A percentile compares a stretch with the other conserved stretches of the same genome.
Evolutionary conservation across 257 asterid species (phyloP).

Genomic region (Avicennia marina): DNA sequence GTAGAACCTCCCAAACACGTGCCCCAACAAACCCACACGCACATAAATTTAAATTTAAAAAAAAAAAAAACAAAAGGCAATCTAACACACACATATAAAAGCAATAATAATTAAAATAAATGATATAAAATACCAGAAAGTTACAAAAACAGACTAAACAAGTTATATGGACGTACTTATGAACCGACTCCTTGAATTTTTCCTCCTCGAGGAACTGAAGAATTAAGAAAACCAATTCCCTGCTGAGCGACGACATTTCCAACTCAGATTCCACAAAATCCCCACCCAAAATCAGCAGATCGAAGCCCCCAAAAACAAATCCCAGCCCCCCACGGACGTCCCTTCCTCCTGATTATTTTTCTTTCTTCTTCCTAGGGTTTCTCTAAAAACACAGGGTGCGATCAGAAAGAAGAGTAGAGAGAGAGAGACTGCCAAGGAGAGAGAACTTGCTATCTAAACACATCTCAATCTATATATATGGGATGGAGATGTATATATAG

Average conservation of each 20-base stretch:
- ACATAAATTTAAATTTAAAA: too few species aligned
- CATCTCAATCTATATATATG: background rate
- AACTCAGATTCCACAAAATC: slow-evolving; percentile 37
- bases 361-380: slow-evolving; percentile 59
- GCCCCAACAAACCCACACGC: too few species aligned
- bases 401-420: slow-evolving; percentile 19
- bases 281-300: slow-evolving; percentile 45
- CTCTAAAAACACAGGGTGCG: slow-evolving; percentile 30
- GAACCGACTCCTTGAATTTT: slow-evolving; percentile 94
- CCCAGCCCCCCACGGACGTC: slow-evolving; percentile 38
- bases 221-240: slow-evolving; percentile 92
- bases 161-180: slow-evolving; percentile 35
- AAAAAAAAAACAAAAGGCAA: too few species aligned
- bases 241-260: slow-evolving; percentile 86
- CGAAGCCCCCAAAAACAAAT: slow-evolving; percentile 44
- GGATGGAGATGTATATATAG: slow-evolving; percentile 17
- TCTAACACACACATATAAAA: slow-evolving; percentile 13
- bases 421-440: slow-evolving; percentile 26
- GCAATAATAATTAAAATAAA: slow-evolving; percentile 11
- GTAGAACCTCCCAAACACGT: slow-evolving; percentile 20
- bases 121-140: slow-evolving; percentile 2
- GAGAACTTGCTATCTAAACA: slow-evolving; percentile 10
- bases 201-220: slow-evolving; percentile 97
- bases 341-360: slow-evolving; percentile 8
- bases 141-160: background rate